Base-by-base conservation (phyloP, 331 rosid species). In the Phaseolus coccineus region DNA sequence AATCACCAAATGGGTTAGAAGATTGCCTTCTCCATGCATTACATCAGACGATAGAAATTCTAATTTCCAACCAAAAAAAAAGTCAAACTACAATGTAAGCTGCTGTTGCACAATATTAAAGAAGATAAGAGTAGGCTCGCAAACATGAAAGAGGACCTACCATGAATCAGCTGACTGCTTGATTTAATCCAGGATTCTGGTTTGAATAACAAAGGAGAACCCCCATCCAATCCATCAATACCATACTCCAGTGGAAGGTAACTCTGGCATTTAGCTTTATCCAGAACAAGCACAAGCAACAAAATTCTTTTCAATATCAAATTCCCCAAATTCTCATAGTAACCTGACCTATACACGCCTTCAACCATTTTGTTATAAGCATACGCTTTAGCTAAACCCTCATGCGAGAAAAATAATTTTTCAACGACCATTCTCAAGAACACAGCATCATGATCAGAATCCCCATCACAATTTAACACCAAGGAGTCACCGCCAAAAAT, bases 21-120 rank as follows among this genome's bases (percentile, higher is more conserved):
- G 81, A 83, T 91, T 95, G 76, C 99, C 99, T 91, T 95, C 99
- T 58, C 99, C 99, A 3, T 87, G 97, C 97, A 93, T 91, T 73
- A 93, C 81, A 78, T 93, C 97, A 33, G 96, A 87, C 5, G 97
- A 90, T 40, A 95, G 78, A 85, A 95, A 91, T 85, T 93, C 99
- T 95, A 84, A 79, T 83, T 87, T 68, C 48, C 59, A 88, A 80
- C 87, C 50, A 72, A 42, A 42, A 9, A 76, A 86, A 48, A 48
- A 74, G 86, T 86, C 83, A 89, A 74, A 73, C 78, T 80, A 71
- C 63, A 74, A 65, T 31, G 51, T 59, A 71, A 77, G 74, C 42
- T 35, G 59, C 53, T 25, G 39, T 64, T 64, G 42, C 70, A 61
- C 42, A 66, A 57, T 42, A 77, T 61, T 19, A 71, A 63, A 77